Conservation (phyloP, 768 basidiomycete species). For the Auriscalpium microsporum region DNA sequence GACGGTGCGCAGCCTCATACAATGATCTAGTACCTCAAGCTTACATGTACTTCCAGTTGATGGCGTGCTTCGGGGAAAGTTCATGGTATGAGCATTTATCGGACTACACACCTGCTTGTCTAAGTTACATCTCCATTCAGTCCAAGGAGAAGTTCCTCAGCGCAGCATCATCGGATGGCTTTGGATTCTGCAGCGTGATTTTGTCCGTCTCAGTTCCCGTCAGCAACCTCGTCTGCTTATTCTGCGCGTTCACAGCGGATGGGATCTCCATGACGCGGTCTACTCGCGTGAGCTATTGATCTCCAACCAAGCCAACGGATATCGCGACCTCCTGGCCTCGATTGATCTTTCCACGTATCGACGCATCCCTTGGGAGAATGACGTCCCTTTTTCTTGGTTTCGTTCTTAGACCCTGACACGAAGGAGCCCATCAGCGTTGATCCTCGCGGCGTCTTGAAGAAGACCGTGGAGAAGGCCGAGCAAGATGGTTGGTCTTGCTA, state of each 20-base stretch:
- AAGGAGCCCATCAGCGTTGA: slow-evolving; percentile 70
- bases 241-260: slow-evolving; percentile 43
- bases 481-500: slow-evolving; percentile 51
- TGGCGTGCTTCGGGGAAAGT: slow-evolving; percentile 91
- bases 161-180: slow-evolving; percentile 70
- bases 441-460: slow-evolving; percentile 74
- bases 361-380: slow-evolving; percentile 84
- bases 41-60: slow-evolving; percentile 49
- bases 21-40: not conserved
- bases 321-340: slow-evolving; percentile 76
- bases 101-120: slow-evolving; percentile 4
- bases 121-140: slow-evolving; percentile 31
- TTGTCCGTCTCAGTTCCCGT: slow-evolving; percentile 46
- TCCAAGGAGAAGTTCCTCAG: slow-evolving; percentile 87
- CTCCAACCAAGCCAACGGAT: slow-evolving; percentile 89
- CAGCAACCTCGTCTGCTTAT: not conserved
- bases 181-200: slow-evolving; percentile 90
- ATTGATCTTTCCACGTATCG: slow-evolving; percentile 87
- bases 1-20: slow-evolving; percentile 43
- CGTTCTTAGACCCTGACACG: slow-evolving; percentile 84
- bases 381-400: slow-evolving; percentile 92
- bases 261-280: slow-evolving; percentile 86
- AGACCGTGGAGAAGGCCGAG: slow-evolving; percentile 42
- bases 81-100: slow-evolving; percentile 48
- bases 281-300: slow-evolving; percentile 84